A percentile compares a stretch with the other conserved stretches of the same genome.
These are phyloP conservation scores for Cutaneotrichosporon spelunceum DNA, from an alignment of 1,284 basidiomycete species.

Conservation along the genomic window DNA sequence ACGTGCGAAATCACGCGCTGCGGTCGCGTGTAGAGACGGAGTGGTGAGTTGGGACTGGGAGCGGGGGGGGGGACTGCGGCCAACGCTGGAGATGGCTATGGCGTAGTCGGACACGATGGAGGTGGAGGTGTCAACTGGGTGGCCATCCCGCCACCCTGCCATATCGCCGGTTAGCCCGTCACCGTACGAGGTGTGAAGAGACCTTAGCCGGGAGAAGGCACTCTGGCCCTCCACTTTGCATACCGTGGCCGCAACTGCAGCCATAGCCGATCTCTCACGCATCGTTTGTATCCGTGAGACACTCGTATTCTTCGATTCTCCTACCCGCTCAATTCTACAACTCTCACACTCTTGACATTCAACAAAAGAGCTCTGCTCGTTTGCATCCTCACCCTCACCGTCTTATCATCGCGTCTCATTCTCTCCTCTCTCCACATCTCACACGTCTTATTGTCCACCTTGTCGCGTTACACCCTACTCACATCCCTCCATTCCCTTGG, in stretches of 20 bases:
- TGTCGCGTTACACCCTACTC: neutral
- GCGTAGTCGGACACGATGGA: slow-evolving; percentile 2
- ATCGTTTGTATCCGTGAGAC: too few species aligned
- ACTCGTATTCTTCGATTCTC: too few species aligned
- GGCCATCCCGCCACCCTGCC: neutral
- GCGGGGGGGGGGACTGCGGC: too few species aligned
- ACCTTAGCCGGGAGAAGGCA: slow-evolving; percentile 3
- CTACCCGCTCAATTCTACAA: neutral
- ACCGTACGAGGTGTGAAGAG: neutral
- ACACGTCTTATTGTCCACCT: neutral
- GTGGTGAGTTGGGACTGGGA: too few species aligned
- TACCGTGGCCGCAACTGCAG: too few species aligned
- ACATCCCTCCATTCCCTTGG: neutral
- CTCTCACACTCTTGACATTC: neutral
- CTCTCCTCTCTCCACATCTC: neutral
- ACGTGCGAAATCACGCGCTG: too few species aligned
- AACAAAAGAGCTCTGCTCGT: neutral
- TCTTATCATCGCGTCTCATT: neutral
- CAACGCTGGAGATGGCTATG: too few species aligned
- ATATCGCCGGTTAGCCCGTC: neutral
- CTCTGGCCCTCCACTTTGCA: too few species aligned
- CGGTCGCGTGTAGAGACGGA: too few species aligned
- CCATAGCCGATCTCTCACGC: neutral
- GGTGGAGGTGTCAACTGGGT: slow-evolving; percentile 3
- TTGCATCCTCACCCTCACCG: too few species aligned